Conservation (phyloP, 345 rosid species). For the Citrus maxima region DNA sequence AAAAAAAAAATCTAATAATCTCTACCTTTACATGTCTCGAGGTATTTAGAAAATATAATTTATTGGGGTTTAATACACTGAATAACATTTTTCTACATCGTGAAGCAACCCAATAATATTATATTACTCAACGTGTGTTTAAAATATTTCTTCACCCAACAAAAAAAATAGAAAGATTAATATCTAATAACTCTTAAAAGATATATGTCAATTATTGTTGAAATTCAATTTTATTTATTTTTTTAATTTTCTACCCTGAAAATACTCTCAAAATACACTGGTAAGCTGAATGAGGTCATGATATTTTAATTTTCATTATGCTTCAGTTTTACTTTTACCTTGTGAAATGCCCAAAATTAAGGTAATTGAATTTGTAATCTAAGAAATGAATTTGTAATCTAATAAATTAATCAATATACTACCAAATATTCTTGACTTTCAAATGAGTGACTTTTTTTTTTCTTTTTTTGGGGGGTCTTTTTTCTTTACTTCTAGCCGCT, state of each 20-base stretch:
- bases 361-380: background rate
- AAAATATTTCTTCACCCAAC: no score
- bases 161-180: no score
- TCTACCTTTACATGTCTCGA: no score
- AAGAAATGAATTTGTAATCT: constrained; percentile 1
- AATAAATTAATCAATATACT: background rate
- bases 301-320: background rate
- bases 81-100: background rate
- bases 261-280: no score
- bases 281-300: background rate
- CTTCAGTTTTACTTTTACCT: background rate
- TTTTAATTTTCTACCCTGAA: background rate
- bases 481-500: background rate
- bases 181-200: background rate
- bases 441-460: no score
- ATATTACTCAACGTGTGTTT: background rate
- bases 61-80: background rate
- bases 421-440: no score
- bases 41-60: no score
- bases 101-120: background rate
- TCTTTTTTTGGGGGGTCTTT: rapidly evolving
- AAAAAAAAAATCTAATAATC: no score
- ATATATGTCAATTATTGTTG: background rate
- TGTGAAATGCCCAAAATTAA: background rate
- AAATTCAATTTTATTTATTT: no score